These are phyloP conservation scores for Hyaloscypha hepaticicola DNA, from an alignment of 495 filamentous ascomycete species.

Conservation along the genomic window DNA sequence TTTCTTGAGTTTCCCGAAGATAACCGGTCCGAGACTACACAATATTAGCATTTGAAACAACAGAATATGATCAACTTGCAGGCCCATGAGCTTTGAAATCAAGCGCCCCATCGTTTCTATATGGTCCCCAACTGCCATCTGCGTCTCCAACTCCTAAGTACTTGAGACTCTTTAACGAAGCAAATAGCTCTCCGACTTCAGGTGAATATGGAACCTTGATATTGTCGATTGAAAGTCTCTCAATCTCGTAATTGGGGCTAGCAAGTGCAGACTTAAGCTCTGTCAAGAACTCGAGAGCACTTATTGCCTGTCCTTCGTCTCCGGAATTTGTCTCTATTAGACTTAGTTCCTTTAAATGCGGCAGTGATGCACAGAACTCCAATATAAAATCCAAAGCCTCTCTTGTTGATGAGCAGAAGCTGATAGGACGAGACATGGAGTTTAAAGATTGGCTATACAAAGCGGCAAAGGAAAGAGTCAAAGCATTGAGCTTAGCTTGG, in stretches of 20 bases:
- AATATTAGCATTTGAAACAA: background rate
- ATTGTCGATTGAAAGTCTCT: slow-evolving; percentile 10
- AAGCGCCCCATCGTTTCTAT: slow-evolving; percentile 3
- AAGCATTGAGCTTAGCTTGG: background rate
- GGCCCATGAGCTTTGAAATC: slow-evolving; percentile 5
- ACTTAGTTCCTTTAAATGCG: slow-evolving; percentile 9
- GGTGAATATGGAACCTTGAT: slow-evolving; percentile 2
- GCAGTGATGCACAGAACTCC: slow-evolving; percentile 1
- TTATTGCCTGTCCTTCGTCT: background rate
- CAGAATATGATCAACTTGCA: slow-evolving; percentile 1
- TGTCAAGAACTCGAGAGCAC: slow-evolving; percentile 6
- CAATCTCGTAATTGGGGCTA: slow-evolving; percentile 5
- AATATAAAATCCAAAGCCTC: slow-evolving; percentile 14
- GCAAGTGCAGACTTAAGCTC: slow-evolving; percentile 11
- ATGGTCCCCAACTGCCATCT: background rate
- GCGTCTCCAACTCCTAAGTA: slow-evolving; percentile 15
- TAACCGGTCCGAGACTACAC: background rate
- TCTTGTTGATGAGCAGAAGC: background rate
- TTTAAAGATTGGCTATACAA: slow-evolving; percentile 3
- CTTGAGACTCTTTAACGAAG: slow-evolving; percentile 21
- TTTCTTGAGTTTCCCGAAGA: slow-evolving; percentile 6
- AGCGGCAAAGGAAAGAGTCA: background rate
- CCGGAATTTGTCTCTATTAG: background rate
- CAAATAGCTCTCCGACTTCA: slow-evolving; percentile 12
- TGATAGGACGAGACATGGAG: slow-evolving; percentile 11